phyloP scores from a whole-genome alignment of 768 basidiomycete species.

The Mycena rebaudengoi region DNA sequence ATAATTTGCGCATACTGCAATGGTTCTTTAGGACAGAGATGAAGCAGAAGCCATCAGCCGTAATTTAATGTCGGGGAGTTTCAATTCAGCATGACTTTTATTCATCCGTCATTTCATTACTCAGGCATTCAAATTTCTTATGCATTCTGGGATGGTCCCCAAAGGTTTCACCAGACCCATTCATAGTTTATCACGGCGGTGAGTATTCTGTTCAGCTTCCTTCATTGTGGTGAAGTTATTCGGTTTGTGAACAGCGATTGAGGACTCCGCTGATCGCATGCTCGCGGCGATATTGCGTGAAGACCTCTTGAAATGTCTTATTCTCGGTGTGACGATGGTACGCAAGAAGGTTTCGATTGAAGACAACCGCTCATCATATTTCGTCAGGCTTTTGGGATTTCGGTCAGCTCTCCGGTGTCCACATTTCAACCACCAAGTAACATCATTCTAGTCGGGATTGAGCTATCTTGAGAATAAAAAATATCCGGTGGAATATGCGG shows the following conservation, averaged over 20 bases:
- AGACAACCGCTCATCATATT: background rate
- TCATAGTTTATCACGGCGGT: background rate
- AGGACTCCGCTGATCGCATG: background rate
- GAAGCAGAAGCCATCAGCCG: background rate
- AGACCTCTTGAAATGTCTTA: background rate
- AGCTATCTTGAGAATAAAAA: background rate
- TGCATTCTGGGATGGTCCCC: background rate
- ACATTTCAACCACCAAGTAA: too few relatives aligned
- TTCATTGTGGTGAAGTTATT: too few relatives aligned
- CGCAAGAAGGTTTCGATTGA: too few relatives aligned
- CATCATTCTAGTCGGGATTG: background rate
- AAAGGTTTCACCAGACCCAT: background rate
- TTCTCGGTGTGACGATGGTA: background rate
- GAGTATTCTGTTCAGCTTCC: too few relatives aligned
- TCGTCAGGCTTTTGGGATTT: background rate
- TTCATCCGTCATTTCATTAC: too few relatives aligned
- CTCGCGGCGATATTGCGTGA: background rate
- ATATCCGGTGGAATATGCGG: background rate
- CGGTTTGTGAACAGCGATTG: too few relatives aligned
- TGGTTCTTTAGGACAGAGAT: background rate
- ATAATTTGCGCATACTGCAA: too few relatives aligned
- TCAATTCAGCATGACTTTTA: too few relatives aligned
- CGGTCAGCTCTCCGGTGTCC: too few relatives aligned
- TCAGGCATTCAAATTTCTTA: background rate
- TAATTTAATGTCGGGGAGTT: background rate